Evolutionary conservation across 2,329 filamentous ascomycete species (phyloP).

Genomic region (Botrytis fabae): DNA sequence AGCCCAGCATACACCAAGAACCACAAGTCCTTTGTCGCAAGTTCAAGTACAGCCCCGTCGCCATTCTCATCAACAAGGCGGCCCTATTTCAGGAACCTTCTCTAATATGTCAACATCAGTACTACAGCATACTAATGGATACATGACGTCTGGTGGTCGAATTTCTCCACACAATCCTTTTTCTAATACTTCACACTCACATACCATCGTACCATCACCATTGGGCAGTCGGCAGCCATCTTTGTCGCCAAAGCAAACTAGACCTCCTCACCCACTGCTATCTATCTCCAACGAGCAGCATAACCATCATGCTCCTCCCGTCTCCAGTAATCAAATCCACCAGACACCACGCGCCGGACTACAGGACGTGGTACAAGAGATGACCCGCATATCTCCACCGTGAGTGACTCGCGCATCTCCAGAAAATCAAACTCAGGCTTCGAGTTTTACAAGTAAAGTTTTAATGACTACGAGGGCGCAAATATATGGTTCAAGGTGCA

Average conservation of each 20-base stretch:
- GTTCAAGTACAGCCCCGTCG: conserved; percentile 41
- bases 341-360: conserved; percentile 28
- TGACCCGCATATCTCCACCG: conserved; percentile 31
- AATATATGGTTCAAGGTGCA: conserved; percentile 26
- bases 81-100: conserved; percentile 41
- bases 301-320: conserved; percentile 20
- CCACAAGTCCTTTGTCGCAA: conserved; percentile 42
- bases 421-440: neutral
- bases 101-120: conserved; percentile 33
- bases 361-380: conserved; percentile 26
- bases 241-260: conserved; percentile 38
- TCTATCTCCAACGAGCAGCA: conserved; percentile 27
- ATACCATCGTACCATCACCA: conserved; percentile 39
- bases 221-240: conserved; percentile 40
- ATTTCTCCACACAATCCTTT: conserved; percentile 40
- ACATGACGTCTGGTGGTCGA: conserved; percentile 32
- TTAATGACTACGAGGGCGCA: conserved; percentile 36
- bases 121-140: conserved; percentile 35
- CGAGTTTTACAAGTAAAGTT: conserved; percentile 16
- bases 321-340: conserved; percentile 25
- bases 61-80: conserved; percentile 41
- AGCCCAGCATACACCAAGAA: conserved; percentile 43
- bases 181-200: conserved; percentile 34
- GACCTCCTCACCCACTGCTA: conserved; percentile 27
- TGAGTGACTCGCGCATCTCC: conserved; percentile 4